Percentiles rank a stretch among this genome's conserved stretches.
These are phyloP conservation scores for Ciborinia camelliae DNA, from an alignment of 2,329 filamentous ascomycete species.

Conservation along the genomic window DNA sequence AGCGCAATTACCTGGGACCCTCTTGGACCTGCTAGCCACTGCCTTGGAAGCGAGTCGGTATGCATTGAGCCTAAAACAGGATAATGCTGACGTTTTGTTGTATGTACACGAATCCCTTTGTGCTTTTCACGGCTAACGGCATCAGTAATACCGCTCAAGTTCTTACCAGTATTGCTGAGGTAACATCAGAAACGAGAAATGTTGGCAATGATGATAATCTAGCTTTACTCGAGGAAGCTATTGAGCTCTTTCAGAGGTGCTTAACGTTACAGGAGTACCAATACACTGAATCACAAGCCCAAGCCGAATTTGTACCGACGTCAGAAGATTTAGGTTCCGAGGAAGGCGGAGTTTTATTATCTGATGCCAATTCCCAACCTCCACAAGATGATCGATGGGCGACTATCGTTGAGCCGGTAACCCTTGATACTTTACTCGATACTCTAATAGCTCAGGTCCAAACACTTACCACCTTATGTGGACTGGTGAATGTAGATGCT, in stretches of 20 bases:
- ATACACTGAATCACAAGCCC: constrained; percentile 44
- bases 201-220: constrained; percentile 44
- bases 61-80: constrained; percentile 55
- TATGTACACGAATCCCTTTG: constrained; percentile 24
- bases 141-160: constrained; percentile 64
- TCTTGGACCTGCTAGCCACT: constrained; percentile 53
- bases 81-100: constrained; percentile 66
- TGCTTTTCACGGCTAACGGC: constrained; percentile 16
- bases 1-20: constrained; percentile 52
- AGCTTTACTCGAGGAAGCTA: constrained; percentile 55
- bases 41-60: constrained; percentile 62
- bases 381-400: constrained; percentile 41
- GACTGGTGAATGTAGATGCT: constrained; percentile 39
- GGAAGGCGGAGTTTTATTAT: constrained; percentile 36
- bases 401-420: constrained; percentile 63
- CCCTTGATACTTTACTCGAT: constrained; percentile 62
- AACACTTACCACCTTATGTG: constrained; percentile 42
- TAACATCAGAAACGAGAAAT: constrained; percentile 45
- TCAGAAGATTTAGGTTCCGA: constrained; percentile 38
- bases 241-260: constrained; percentile 57
- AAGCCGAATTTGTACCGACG: constrained; percentile 26
- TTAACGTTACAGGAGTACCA: constrained; percentile 50
- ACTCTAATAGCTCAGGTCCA: constrained; percentile 63
- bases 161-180: constrained; percentile 62
- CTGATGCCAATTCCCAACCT: constrained; percentile 14